Evolutionary conservation across 345 rosid species (phyloP), one percentile per base, ranked within the genome.

Genomic region (Orychophragmus violaceus): DNA sequence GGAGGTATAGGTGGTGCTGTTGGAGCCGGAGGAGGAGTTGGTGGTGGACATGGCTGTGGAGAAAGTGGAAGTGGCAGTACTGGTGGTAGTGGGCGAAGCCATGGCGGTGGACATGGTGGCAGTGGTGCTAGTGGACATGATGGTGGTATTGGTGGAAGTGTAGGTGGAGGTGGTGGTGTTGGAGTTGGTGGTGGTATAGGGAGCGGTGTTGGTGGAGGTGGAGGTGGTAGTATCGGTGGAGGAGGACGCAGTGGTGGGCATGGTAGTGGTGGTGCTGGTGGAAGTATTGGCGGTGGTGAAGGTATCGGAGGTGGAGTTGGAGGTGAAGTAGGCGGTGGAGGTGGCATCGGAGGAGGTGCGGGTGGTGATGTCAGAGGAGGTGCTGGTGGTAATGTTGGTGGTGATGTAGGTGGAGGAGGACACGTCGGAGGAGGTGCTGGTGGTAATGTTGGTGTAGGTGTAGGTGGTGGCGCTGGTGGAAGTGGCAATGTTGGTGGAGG

Each of bases 1-100:
- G 73, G 56, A 11, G 25, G n/a, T n/a, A n/a, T n/a, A n/a, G n/a
- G 56, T 4, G 77, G n/a, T 16, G 12, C 25, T 18, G 58, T 28
- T 30, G 32, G 68, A 41, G 14, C 46, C 19, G 46, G 46, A 41
- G 44, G 44, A 27, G 22, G 12, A 2, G 41, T n/a, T 37, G 44
- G 52, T 1, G 70, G 18, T 2, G n/a, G n/a, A 13, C 13, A 13
- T 37, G 44, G 52, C 1, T 61, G 18, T 2, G n/a, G n/a, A 13
- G 24, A 13, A 10, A 28, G 25, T 7, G 51, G 25, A 45, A 9
- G 52, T 9, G 27, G 52, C 16, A 36, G 42, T 41, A 16, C 46
- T 41, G 46, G 46, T 41, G 46, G 46, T 41, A 48, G 14, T 48
- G 24, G 52, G 12, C n/a, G 52, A 41, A 41, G 46, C 46, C 16